Percentiles rank a stretch among this genome's conserved stretches.
Conservation (phyloP, 345 rosid genomes). For the Laguncularia racemosa region DNA sequence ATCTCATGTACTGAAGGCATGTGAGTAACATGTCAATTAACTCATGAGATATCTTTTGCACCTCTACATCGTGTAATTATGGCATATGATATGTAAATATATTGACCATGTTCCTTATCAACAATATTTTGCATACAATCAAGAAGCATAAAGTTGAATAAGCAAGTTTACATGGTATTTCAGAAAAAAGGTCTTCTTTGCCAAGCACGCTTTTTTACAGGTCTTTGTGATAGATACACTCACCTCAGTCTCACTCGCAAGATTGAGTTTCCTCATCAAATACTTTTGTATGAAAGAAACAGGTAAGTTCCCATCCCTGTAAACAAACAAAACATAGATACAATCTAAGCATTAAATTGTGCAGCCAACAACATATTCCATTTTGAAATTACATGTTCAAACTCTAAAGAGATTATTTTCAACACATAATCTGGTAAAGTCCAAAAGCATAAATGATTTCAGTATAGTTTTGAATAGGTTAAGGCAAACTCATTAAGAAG, state of each 20-base stretch:
- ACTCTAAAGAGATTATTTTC: too few relatives aligned
- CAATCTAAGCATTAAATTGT: not conserved
- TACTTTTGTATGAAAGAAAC: conserved; percentile 84
- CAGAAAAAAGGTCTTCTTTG: not conserved
- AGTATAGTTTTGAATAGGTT: too few relatives aligned
- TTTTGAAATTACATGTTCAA: not conserved
- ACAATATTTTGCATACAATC: too few relatives aligned
- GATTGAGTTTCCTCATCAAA: conserved; percentile 66
- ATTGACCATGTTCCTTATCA: too few relatives aligned
- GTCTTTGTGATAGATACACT: conserved; percentile 13
- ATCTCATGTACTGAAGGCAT: too few relatives aligned
- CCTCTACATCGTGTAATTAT: too few relatives aligned
- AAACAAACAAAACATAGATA: conserved; percentile 2
- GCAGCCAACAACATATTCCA: not conserved
- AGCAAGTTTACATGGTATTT: not conserved
- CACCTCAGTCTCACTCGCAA: conserved; percentile 64
- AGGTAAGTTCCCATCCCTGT: conserved; percentile 74
- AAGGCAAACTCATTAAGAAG: too few relatives aligned
- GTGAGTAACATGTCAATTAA: too few relatives aligned
- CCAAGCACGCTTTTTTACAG: not conserved
- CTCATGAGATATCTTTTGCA: too few relatives aligned
- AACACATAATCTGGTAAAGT: too few relatives aligned
- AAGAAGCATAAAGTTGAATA: not conserved
- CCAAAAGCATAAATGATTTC: too few relatives aligned
- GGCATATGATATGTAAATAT: too few relatives aligned